Conservation (phyloP, 1,284 basidiomycete species). For the Mixia osmundae region DNA sequence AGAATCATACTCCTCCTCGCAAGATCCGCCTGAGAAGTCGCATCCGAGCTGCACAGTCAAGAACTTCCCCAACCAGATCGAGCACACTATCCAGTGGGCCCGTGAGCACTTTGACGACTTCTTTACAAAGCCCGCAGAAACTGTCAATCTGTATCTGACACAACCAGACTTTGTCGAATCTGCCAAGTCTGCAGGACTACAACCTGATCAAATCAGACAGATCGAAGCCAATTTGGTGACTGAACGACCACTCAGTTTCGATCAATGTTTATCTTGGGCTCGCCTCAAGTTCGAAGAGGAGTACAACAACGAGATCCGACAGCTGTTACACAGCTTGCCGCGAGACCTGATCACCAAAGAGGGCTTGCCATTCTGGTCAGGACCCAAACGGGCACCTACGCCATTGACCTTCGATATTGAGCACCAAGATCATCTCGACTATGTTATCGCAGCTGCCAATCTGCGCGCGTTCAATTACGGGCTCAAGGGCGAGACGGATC, state of each 20-base stretch:
- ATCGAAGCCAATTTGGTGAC: constrained; percentile 77
- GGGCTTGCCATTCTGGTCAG: constrained; percentile 28
- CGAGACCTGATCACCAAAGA: constrained; percentile 41
- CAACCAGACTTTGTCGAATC: constrained; percentile 90
- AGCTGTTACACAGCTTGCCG: constrained; percentile 79
- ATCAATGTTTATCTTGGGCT: constrained; percentile 95
- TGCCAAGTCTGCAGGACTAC: constrained; percentile 49
- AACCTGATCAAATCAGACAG: constrained; percentile 72
- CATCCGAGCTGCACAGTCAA: constrained; percentile 96
- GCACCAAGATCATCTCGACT: constrained; percentile 65
- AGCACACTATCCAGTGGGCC: constrained; percentile 98
- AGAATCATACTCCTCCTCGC: constrained; percentile 93
- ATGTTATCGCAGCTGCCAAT: constrained; percentile 83
- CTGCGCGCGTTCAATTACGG: constrained; percentile 97
- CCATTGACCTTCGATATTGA: constrained; percentile 48
- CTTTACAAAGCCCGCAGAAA: constrained; percentile 82
- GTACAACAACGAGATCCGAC: constrained; percentile 81
- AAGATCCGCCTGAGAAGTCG: constrained; percentile 97
- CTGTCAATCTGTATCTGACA: constrained; percentile 88
- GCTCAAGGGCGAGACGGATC: constrained; percentile 67
- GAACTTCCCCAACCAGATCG: constrained; percentile 96
- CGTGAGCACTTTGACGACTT: constrained; percentile 76
- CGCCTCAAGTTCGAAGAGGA: constrained; percentile 85
- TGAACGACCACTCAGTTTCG: constrained; percentile 78
- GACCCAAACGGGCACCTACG: constrained; percentile 95